Percentiles rank a stretch among this genome's conserved stretches.
phyloP scores from a whole-genome alignment of 768 basidiomycete genomes.

The Boletus sp. region DNA sequence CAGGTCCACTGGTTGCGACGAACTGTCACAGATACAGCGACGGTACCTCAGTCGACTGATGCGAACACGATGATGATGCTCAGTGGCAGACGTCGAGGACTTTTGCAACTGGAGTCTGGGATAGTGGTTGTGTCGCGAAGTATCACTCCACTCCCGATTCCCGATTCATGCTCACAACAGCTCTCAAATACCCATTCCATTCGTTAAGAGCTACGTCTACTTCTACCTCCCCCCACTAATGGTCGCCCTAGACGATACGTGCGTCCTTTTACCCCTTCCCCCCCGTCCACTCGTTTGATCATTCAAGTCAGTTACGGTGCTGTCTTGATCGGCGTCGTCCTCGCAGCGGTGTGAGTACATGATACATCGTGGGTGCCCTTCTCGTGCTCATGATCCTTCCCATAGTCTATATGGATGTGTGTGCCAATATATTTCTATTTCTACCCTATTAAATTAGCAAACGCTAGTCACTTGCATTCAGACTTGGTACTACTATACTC shows the following conservation, averaged over 20 bases:
- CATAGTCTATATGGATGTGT: slow-evolving; percentile 51
- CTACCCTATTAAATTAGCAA: background rate
- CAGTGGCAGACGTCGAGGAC: background rate
- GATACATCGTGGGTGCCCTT: background rate
- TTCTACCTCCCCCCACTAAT: background rate
- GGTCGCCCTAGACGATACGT: slow-evolving; percentile 36
- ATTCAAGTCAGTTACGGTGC: slow-evolving; percentile 44
- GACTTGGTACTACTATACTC: slow-evolving; percentile 52
- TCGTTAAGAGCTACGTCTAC: background rate
- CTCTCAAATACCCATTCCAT: slow-evolving; percentile 2
- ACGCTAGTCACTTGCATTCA: slow-evolving; percentile 53
- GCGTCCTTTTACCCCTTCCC: slow-evolving; percentile 6
- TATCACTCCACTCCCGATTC: background rate
- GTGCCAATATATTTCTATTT: slow-evolving; percentile 1
- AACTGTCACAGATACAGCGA: background rate
- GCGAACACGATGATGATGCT: background rate
- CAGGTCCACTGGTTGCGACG: background rate
- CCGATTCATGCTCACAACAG: background rate
- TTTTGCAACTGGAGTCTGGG: background rate
- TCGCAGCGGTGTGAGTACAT: slow-evolving; percentile 47
- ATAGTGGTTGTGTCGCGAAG: background rate
- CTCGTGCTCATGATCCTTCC: slow-evolving; percentile 4
- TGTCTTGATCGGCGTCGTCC: slow-evolving; percentile 47
- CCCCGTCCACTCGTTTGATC: background rate
- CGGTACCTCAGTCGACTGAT: background rate